Conservation (phyloP, 345 rosid genomes). For the Clausena lansium region DNA sequence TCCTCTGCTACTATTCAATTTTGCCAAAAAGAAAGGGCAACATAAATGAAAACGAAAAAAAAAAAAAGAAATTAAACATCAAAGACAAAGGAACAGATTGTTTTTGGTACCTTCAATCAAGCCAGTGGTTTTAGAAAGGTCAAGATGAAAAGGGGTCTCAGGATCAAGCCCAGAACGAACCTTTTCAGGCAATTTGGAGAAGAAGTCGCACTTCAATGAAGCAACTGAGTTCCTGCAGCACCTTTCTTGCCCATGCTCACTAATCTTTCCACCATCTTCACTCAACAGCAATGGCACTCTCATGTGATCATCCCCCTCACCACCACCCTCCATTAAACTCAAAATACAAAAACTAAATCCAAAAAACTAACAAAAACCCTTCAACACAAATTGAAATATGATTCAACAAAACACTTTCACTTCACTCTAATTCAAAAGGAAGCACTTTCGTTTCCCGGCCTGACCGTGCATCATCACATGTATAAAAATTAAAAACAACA, state of each 20-base stretch:
- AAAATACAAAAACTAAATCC: not conserved
- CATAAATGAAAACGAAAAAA: not conserved
- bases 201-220: slow-evolving; percentile 24
- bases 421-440: not conserved
- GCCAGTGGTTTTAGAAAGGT: slow-evolving; percentile 28
- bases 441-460: not conserved
- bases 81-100: not conserved
- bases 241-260: not conserved
- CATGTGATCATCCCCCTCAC: not conserved
- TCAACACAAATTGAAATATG: not conserved
- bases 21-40: not conserved
- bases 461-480: no score
- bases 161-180: slow-evolving; percentile 34
- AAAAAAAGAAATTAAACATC: not conserved
- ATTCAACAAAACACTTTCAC: not conserved
- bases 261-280: not conserved
- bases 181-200: slow-evolving; percentile 34
- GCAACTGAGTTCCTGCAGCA: slow-evolving; percentile 4
- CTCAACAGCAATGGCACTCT: slow-evolving; percentile 6
- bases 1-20: not conserved
- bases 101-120: slow-evolving; percentile 21
- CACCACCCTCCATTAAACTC: not conserved
- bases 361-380: not conserved
- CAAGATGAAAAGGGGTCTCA: slow-evolving; percentile 29
- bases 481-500: no score